Evolutionary conservation across 257 asterid species (phyloP).

Genomic region (Avicennia marina): DNA sequence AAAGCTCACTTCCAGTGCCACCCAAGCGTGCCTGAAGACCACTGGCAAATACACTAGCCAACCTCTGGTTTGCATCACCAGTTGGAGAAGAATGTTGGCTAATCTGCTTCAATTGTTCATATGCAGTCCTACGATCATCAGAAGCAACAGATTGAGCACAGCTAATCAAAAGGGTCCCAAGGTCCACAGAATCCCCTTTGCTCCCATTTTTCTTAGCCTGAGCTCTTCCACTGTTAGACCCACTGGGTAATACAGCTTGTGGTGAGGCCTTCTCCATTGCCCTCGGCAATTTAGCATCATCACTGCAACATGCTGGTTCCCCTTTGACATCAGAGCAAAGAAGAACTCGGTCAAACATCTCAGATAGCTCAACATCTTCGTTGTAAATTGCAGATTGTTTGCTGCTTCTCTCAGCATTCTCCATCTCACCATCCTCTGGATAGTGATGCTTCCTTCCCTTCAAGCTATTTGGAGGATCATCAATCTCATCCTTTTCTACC

Average conservation of each 20-base stretch:
- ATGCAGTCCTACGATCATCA: slow-evolving; percentile 67
- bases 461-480: slow-evolving; percentile 25
- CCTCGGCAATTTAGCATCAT: slow-evolving; percentile 8
- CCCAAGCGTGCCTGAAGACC: slow-evolving; percentile 87
- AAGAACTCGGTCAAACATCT: slow-evolving; percentile 75
- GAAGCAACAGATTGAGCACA: slow-evolving; percentile 85
- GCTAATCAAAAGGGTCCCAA: slow-evolving; percentile 62
- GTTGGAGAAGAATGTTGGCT: slow-evolving; percentile 57
- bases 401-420: slow-evolving; percentile 63
- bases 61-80: slow-evolving; percentile 75
- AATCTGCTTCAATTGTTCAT: slow-evolving; percentile 67
- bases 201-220: slow-evolving; percentile 41
- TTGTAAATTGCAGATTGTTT: slow-evolving; percentile 66
- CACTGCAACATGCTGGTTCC: slow-evolving; percentile 17
- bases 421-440: slow-evolving; percentile 48
- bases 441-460: slow-evolving; percentile 77
- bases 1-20: slow-evolving; percentile 70
- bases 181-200: slow-evolving; percentile 56
- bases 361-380: slow-evolving; percentile 76
- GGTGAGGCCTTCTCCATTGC: slow-evolving; percentile 14
- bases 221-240: slow-evolving; percentile 33
- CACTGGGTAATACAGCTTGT: slow-evolving; percentile 27
- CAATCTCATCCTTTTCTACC: slow-evolving; percentile 48
- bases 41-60: slow-evolving; percentile 61
- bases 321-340: slow-evolving; percentile 47